A percentile compares a stretch with the other conserved stretches of the same genome.
Evolutionary conservation across 805 yeast genomes (phyloP).

Genomic region (Ogataea trehaloabstinens): DNA sequence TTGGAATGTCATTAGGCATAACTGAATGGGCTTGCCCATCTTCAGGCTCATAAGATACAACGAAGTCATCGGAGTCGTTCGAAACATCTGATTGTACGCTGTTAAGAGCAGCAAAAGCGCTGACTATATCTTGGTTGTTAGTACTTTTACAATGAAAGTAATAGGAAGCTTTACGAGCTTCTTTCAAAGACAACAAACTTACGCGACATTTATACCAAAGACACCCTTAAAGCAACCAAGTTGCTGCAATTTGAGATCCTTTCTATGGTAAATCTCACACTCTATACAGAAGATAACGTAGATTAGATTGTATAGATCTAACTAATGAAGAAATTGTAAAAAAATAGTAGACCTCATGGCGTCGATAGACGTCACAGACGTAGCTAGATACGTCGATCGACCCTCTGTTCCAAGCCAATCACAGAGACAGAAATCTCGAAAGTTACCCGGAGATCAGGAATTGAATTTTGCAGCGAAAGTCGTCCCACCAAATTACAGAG

Average conservation of each 20-base stretch:
- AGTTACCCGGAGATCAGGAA: conserved; percentile 1
- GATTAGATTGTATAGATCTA: no score
- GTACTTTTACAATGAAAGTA: no score
- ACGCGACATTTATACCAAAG: no score
- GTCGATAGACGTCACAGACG: no score
- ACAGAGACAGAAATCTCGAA: background rate
- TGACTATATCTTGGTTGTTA: no score
- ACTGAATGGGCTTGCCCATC: background rate
- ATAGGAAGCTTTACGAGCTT: background rate
- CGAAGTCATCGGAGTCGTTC: conserved; percentile 4
- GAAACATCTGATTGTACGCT: conserved; percentile 16
- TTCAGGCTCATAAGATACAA: conserved; percentile 1
- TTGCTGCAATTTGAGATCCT: no score
- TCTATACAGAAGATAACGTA: no score
- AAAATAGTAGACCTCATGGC: no score
- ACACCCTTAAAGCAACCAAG: no score
- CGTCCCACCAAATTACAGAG: conserved; percentile 1
- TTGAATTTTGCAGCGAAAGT: conserved; percentile 1
- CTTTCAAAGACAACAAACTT: background rate
- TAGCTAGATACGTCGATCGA: background rate
- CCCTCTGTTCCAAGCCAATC: background rate
- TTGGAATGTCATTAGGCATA: background rate
- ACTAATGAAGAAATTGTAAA: no score
- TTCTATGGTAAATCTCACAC: no score
- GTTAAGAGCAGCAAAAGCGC: conserved; percentile 35